Evolutionary conservation across 352 stramenopile genomes (phyloP).

Genomic region (Pythium periplocum): DNA sequence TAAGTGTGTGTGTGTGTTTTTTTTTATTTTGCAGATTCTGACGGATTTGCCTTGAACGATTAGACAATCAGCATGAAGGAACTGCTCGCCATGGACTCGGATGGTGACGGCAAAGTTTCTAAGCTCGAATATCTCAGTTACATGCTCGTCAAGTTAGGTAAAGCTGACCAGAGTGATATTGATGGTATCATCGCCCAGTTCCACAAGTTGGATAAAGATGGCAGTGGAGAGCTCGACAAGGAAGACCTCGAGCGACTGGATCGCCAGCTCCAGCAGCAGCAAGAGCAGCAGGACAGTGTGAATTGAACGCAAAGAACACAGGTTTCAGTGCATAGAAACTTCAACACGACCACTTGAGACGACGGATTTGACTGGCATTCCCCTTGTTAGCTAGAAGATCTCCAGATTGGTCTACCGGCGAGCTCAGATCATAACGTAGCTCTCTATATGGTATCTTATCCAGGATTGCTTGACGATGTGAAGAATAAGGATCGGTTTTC

Average conservation of each 20-base stretch:
- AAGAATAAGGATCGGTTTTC: too few species aligned
- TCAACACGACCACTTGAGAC: too few species aligned
- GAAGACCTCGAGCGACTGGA: constrained; percentile 59
- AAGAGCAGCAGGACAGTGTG: constrained; percentile 1
- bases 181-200: constrained; percentile 63
- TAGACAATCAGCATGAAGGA: constrained; percentile 74
- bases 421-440: too few species aligned
- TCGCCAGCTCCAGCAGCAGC: constrained; percentile 37
- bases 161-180: constrained; percentile 59
- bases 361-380: too few species aligned
- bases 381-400: too few species aligned
- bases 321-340: too few species aligned
- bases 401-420: too few species aligned
- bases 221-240: constrained; percentile 62
- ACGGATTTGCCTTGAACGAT: neutral
- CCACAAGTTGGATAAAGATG: constrained; percentile 56
- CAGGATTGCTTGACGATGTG: too few species aligned
- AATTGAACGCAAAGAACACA: too few species aligned
- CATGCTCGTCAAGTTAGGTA: constrained; percentile 76
- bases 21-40: constrained; percentile 1
- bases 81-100: constrained; percentile 57
- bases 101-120: constrained; percentile 63
- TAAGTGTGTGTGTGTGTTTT: neutral
- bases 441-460: too few species aligned
- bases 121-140: constrained; percentile 64